A percentile compares a stretch with the other conserved stretches of the same genome.
Conservation (phyloP, 2,329 filamentous ascomycete genomes). For the Venturia nashicola region DNA sequence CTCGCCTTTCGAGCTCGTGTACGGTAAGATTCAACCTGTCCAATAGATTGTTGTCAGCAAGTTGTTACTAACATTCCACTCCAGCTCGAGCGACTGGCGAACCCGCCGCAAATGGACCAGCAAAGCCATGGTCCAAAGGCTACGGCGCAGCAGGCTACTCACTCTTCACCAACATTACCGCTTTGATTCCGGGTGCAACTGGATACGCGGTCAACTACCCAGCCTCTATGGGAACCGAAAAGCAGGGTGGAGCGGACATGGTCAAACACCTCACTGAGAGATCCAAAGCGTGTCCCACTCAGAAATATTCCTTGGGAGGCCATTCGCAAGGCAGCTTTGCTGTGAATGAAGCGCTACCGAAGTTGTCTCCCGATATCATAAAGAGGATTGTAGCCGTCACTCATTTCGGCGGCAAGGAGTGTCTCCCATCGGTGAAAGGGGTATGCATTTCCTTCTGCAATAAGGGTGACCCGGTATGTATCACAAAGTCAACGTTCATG, state of each 20-base stretch:
- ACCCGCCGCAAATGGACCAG: background rate
- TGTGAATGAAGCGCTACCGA: background rate
- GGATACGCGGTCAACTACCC: slow-evolving; percentile 10
- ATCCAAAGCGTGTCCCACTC: background rate
- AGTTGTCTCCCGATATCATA: slow-evolving; percentile 1
- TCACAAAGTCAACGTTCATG: too few species aligned
- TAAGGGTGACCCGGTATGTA: slow-evolving; percentile 10
- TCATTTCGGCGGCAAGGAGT: slow-evolving; percentile 8
- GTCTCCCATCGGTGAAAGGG: background rate
- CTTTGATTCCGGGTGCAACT: slow-evolving; percentile 25
- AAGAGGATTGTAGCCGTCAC: slow-evolving; percentile 5
- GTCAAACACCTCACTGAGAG: background rate
- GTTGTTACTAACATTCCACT: background rate
- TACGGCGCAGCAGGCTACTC: slow-evolving; percentile 10
- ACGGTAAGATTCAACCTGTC: background rate
- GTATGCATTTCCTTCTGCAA: slow-evolving; percentile 8
- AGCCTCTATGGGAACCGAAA: background rate
- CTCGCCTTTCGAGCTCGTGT: slow-evolving; percentile 6
- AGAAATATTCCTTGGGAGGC: slow-evolving; percentile 6
- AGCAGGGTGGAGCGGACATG: slow-evolving; percentile 4
- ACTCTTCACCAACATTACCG: slow-evolving; percentile 18
- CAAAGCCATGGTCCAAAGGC: slow-evolving; percentile 5
- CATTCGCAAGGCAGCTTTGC: slow-evolving; percentile 10
- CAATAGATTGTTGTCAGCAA: too few species aligned
- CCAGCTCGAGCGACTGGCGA: slow-evolving; percentile 9